These are phyloP conservation scores for Chlorella sp. DNA, from an alignment of 139 green algal genomes.

Conservation along the genomic window DNA sequence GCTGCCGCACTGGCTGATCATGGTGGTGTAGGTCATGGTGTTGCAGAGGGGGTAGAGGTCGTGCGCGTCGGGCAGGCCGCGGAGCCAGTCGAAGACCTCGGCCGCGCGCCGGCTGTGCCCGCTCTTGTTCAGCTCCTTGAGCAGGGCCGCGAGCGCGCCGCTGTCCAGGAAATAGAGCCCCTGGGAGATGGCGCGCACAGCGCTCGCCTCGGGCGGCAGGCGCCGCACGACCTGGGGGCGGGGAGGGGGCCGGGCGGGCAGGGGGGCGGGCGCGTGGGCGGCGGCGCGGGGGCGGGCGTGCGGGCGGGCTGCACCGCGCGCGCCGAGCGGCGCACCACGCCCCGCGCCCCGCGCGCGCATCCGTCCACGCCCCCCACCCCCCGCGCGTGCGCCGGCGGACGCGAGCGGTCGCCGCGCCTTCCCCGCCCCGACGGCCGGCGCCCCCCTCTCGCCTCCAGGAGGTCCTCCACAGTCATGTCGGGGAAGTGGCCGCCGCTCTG, in stretches of 20 bases:
- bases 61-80: slow-evolving; percentile 51
- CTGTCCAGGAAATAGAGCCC: slow-evolving; percentile 78
- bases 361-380: too few species aligned
- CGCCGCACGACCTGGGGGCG: slow-evolving; percentile 38
- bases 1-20: slow-evolving; percentile 63
- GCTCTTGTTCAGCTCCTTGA: slow-evolving; percentile 83
- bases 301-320: too few species aligned
- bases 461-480: slow-evolving; percentile 67
- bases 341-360: too few species aligned
- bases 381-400: too few species aligned
- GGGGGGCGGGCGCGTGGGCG: too few species aligned
- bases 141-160: slow-evolving; percentile 71
- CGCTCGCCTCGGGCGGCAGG: slow-evolving; percentile 54
- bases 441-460: slow-evolving; percentile 43
- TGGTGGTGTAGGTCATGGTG: slow-evolving; percentile 91
- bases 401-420: too few species aligned
- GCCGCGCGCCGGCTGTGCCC: slow-evolving; percentile 31
- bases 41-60: slow-evolving; percentile 74
- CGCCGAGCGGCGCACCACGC: too few species aligned
- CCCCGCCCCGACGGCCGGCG: too few species aligned
- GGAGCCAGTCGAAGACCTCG: slow-evolving; percentile 85
- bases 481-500: slow-evolving; percentile 25
- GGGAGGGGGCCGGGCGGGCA: background rate
- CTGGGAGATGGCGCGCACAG: slow-evolving; percentile 46
- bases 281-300: too few species aligned